These are phyloP conservation scores for Corylus avellana DNA, from an alignment of 306 rosid genomes.

Conservation along the genomic window DNA sequence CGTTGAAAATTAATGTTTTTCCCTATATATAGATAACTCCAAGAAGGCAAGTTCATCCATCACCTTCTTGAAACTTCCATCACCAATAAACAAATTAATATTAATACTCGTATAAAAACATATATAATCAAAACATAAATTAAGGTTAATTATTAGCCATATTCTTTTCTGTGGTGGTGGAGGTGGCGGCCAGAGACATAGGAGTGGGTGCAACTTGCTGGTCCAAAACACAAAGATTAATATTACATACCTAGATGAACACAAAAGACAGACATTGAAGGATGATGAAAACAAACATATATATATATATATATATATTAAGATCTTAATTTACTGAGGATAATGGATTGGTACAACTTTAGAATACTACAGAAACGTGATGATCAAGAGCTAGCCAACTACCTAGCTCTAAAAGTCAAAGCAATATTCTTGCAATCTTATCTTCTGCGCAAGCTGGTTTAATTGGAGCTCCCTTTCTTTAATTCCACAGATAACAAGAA, in stretches of 20 bases:
- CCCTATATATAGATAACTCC: neutral
- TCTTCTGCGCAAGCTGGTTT: too few species aligned
- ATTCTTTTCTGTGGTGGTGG: neutral
- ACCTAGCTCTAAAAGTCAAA: too few species aligned
- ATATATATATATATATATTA: too few species aligned
- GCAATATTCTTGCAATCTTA: too few species aligned
- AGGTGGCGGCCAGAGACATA: neutral
- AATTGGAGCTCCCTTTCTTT: too few species aligned
- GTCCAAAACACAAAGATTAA: neutral
- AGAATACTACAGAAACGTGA: slow-evolving; percentile 21
- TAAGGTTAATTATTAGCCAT: neutral
- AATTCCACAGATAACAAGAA: too few species aligned
- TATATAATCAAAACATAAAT: neutral
- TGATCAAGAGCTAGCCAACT: neutral
- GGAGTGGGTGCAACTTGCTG: neutral
- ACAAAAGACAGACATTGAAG: neutral
- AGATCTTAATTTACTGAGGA: slow-evolving; percentile 4
- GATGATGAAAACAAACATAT: neutral
- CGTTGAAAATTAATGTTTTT: slow-evolving; percentile 9
- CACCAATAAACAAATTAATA: neutral
- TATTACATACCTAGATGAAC: neutral
- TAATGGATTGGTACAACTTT: slow-evolving; percentile 8
- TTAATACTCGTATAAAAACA: neutral
- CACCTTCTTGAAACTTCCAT: neutral
- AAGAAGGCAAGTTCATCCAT: slow-evolving; percentile 31